phyloP scores from a whole-genome alignment of 1,284 basidiomycete genomes.

The Leccinum pseudoinsigne region DNA sequence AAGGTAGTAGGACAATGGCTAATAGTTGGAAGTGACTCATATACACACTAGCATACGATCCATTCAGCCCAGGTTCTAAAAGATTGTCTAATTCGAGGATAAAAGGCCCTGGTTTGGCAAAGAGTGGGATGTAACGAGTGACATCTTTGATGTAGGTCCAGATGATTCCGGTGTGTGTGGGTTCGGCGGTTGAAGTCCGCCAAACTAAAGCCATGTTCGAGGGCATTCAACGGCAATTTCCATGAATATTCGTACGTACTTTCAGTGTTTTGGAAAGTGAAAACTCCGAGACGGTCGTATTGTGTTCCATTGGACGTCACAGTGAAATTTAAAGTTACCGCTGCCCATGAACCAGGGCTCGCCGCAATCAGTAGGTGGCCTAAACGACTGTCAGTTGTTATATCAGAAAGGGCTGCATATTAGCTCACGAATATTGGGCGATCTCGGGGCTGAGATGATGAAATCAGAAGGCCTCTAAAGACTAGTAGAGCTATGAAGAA shows the following conservation, averaged over 20 bases:
- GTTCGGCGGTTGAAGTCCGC: conserved; percentile 80
- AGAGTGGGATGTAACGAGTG: conserved; percentile 69
- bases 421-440: conserved; percentile 58
- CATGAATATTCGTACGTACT: conserved; percentile 43
- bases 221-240: neutral
- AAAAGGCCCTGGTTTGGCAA: conserved; percentile 63
- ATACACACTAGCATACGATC: conserved; percentile 64
- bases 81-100: conserved; percentile 75
- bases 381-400: conserved; percentile 25
- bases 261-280: conserved; percentile 75
- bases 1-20: conserved; percentile 6
- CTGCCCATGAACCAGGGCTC: conserved; percentile 70
- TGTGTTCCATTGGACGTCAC: conserved; percentile 80
- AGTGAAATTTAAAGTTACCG: conserved; percentile 71
- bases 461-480: neutral
- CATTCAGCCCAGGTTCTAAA: conserved; percentile 54
- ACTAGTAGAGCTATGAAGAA: conserved; percentile 8
- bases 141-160: conserved; percentile 82
- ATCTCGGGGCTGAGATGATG: conserved; percentile 54
- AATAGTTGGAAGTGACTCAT: conserved; percentile 2
- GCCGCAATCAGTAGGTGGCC: conserved; percentile 76
- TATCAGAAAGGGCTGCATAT: neutral
- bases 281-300: conserved; percentile 70
- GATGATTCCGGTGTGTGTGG: conserved; percentile 67
- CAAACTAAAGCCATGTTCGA: conserved; percentile 47